phyloP scores from a whole-genome alignment of 2,329 filamentous ascomycete species.

The Fusarium torreyae region DNA sequence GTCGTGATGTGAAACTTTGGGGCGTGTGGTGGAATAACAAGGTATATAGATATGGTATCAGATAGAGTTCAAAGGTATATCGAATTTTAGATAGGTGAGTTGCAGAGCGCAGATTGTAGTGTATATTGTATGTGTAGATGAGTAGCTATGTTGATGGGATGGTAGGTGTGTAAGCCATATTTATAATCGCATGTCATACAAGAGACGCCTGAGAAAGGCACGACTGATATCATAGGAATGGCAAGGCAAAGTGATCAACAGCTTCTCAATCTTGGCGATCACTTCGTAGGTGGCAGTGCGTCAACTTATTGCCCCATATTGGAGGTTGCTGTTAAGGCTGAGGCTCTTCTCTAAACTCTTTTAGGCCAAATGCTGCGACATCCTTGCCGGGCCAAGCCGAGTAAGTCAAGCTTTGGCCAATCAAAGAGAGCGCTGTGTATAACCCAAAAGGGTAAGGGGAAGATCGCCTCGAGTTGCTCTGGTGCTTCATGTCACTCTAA shows the following conservation, averaged over 20 bases:
- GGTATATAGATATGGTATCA: no score
- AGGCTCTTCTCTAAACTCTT: conserved; percentile 14
- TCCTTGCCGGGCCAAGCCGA: background rate
- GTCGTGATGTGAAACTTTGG: no score
- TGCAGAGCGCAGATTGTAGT: no score
- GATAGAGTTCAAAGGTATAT: no score
- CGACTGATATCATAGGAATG: background rate
- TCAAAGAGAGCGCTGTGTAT: conserved; percentile 7
- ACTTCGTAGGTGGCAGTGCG: conserved; percentile 1
- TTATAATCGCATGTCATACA: background rate
- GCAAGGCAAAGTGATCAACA: background rate
- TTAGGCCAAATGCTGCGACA: conserved; percentile 21
- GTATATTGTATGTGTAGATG: no score
- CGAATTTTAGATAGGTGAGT: no score
- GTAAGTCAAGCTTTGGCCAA: conserved; percentile 1
- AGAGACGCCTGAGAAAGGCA: background rate
- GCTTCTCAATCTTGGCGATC: background rate
- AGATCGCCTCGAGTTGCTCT: background rate
- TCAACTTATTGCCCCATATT: background rate
- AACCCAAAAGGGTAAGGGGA: conserved; percentile 13
- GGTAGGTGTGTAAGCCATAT: background rate
- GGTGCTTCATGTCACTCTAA: background rate
- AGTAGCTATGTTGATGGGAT: background rate
- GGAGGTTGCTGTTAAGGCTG: background rate
- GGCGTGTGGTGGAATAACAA: no score